Evolutionary conservation across 2,329 filamentous ascomycete genomes (phyloP).

Genomic region (Aaosphaeria arxii): DNA sequence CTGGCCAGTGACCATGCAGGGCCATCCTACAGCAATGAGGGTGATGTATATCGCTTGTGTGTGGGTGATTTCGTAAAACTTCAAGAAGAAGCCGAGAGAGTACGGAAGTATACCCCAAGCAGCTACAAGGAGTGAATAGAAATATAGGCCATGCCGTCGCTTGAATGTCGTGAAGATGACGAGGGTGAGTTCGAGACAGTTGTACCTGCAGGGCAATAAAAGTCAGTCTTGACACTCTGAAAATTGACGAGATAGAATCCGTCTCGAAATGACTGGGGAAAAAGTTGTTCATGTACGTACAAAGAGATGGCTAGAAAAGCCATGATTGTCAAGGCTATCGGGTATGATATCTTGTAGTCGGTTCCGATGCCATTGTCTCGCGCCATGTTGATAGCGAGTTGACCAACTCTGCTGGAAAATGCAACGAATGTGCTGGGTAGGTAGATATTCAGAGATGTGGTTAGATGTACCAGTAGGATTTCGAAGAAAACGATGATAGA

Average conservation of each 20-base stretch:
- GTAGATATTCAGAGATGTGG: neutral
- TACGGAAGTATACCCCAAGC: conserved; percentile 43
- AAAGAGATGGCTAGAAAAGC: conserved; percentile 19
- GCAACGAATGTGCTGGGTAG: neutral
- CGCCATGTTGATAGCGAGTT: neutral
- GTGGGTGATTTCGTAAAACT: conserved; percentile 28
- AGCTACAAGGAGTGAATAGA: conserved; percentile 43
- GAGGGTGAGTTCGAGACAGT: conserved; percentile 18
- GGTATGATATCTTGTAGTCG: conserved; percentile 3
- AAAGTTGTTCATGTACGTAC: neutral
- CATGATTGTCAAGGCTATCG: conserved; percentile 13
- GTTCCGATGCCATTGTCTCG: conserved; percentile 6
- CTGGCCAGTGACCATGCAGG: conserved; percentile 59
- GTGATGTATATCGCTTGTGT: conserved; percentile 38
- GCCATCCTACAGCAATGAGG: conserved; percentile 48
- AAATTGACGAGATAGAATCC: no score
- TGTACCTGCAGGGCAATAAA: conserved; percentile 16
- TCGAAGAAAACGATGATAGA: neutral
- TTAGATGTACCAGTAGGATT: neutral
- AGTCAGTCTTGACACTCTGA: no score
- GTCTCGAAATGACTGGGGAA: neutral
- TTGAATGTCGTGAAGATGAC: conserved; percentile 43
- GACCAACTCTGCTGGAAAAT: neutral
- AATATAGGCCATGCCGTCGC: conserved; percentile 44
- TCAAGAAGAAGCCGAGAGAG: conserved; percentile 42